Percentiles rank a stretch among this genome's conserved stretches.
These are phyloP conservation scores for Magnolia sinica DNA, from an alignment of 164 flowering plant species.

Conservation along the genomic window DNA sequence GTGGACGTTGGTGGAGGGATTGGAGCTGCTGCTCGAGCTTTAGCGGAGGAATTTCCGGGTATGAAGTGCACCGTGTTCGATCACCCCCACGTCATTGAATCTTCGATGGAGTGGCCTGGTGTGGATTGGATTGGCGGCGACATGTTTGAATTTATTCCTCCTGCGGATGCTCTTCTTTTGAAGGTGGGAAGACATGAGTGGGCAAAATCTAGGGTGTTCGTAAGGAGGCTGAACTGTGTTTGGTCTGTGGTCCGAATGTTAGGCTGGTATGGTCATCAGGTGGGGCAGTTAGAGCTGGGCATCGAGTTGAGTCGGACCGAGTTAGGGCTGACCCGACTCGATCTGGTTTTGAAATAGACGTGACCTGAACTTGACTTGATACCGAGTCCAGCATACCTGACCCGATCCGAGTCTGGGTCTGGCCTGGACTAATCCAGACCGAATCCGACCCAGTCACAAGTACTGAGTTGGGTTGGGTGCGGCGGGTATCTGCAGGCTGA, in stretches of 20 bases:
- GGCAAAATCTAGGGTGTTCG: no score
- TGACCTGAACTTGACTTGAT: no score
- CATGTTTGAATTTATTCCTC: constrained; percentile 6
- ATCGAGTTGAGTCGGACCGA: no score
- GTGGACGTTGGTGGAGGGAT: constrained; percentile 7
- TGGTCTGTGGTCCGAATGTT: background rate
- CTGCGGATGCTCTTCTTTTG: background rate
- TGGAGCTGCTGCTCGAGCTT: constrained; percentile 2
- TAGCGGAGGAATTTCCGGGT: background rate
- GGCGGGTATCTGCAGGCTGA: no score
- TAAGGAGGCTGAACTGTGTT: no score
- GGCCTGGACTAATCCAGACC: no score
- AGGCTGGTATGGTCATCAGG: background rate
- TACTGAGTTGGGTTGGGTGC: no score
- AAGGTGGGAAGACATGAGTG: background rate
- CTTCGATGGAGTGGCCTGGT: background rate
- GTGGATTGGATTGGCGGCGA: background rate
- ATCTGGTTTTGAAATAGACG: no score
- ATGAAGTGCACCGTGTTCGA: constrained; percentile 3
- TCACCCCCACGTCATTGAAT: constrained; percentile 1
- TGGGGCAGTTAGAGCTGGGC: background rate
- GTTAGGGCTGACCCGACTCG: no score
- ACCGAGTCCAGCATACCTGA: no score
- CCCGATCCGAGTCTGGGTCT: no score
- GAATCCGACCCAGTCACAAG: no score